phyloP scores from a whole-genome alignment of 768 basidiomycete genomes.

The Neoboletus magnificus region DNA sequence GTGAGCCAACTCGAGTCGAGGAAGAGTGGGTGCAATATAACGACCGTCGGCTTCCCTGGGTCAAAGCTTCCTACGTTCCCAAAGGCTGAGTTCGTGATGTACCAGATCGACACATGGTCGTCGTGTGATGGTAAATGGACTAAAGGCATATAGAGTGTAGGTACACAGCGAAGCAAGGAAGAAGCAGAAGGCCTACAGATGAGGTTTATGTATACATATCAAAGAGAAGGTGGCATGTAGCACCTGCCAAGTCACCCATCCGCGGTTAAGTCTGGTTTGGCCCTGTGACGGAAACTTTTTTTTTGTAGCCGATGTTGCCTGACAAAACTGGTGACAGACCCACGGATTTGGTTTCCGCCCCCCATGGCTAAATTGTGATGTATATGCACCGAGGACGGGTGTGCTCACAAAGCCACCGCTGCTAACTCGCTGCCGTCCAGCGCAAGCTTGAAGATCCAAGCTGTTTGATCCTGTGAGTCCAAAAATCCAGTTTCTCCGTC shows the following conservation, averaged over 20 bases:
- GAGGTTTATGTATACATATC: constrained; percentile 21
- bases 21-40: constrained; percentile 65
- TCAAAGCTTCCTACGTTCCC: constrained; percentile 66
- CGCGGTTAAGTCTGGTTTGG: constrained; percentile 6
- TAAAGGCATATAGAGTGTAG: constrained; percentile 52
- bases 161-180: constrained; percentile 34
- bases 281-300: constrained; percentile 21
- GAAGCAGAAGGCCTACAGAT: constrained; percentile 4
- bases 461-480: neutral
- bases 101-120: constrained; percentile 72
- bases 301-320: constrained; percentile 24
- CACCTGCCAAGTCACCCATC: neutral
- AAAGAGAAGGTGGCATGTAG: constrained; percentile 3
- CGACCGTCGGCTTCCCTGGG: constrained; percentile 59
- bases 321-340: constrained; percentile 16
- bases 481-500: neutral
- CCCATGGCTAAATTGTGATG: neutral
- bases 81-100: constrained; percentile 59
- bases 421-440: neutral
- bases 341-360: neutral
- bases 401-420: neutral
- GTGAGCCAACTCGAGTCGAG: constrained; percentile 69
- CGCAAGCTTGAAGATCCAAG: neutral
- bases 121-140: constrained; percentile 59
- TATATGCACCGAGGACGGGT: neutral